phyloP scores from a whole-genome alignment of 1,139 yeast species.

The Schwanniomyces etchellsii region DNA sequence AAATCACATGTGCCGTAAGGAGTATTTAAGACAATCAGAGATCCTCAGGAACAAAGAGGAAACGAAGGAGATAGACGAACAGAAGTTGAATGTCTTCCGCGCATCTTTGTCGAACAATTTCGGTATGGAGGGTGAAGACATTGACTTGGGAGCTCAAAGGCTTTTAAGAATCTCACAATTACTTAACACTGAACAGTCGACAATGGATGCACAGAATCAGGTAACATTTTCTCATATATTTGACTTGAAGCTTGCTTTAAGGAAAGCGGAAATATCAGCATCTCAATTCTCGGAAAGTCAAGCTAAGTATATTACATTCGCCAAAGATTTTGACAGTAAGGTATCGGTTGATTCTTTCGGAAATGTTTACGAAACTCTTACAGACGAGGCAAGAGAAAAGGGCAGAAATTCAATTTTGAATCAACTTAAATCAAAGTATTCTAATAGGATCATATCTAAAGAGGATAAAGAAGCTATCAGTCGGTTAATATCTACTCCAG shows the following conservation, averaged over 20 bases:
- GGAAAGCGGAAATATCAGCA: constrained; percentile 32
- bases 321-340: constrained; percentile 16
- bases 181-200: constrained; percentile 17
- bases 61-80: constrained; percentile 20
- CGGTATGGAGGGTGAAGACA: constrained; percentile 25
- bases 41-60: constrained; percentile 21
- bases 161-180: constrained; percentile 38
- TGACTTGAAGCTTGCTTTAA: constrained; percentile 38
- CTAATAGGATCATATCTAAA: constrained; percentile 16
- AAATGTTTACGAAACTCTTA: constrained; percentile 16
- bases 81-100: constrained; percentile 7
- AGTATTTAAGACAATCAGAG: constrained; percentile 49
- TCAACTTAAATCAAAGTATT: constrained; percentile 15
- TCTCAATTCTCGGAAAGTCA: constrained; percentile 20
- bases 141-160: constrained; percentile 41
- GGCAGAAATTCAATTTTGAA: constrained; percentile 15
- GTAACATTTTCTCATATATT: constrained; percentile 48
- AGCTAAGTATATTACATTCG: constrained; percentile 21
- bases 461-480: constrained; percentile 21
- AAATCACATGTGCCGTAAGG: constrained; percentile 55
- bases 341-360: constrained; percentile 27
- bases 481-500: constrained; percentile 28
- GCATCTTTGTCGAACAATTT: constrained; percentile 12
- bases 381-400: constrained; percentile 13
- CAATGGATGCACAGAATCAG: constrained; percentile 55